These are phyloP conservation scores for Lasiodiplodia sp. DNA, from an alignment of 2,329 filamentous ascomycete species.

Conservation along the genomic window DNA sequence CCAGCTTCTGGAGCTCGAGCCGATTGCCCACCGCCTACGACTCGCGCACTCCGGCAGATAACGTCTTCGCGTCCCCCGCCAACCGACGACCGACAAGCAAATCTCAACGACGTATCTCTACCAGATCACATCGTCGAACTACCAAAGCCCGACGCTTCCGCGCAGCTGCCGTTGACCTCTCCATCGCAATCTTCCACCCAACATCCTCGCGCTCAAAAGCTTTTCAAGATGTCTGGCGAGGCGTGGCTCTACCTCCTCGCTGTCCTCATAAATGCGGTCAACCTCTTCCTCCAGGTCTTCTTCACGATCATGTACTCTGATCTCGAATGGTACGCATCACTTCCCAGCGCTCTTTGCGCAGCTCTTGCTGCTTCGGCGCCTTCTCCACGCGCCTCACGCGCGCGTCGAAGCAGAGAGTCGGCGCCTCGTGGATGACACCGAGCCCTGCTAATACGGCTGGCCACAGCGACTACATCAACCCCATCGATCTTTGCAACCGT, in stretches of 20 bases:
- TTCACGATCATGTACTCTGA: conserved; percentile 99
- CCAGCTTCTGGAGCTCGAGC: conserved; percentile 22
- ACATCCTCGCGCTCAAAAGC: background rate
- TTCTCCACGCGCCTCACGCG: conserved; percentile 11
- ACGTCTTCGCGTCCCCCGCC: conserved; percentile 30
- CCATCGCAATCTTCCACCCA: conserved; percentile 4
- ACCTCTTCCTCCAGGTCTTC: conserved; percentile 99
- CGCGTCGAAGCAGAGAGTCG: background rate
- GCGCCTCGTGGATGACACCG: background rate
- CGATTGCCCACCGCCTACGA: conserved; percentile 13
- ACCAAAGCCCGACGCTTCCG: conserved; percentile 4
- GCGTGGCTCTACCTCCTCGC: conserved; percentile 97
- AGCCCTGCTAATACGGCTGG: conserved; percentile 24
- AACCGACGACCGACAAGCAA: conserved; percentile 29
- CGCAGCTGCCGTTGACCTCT: background rate
- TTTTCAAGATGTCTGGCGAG: conserved; percentile 85
- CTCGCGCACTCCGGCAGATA: conserved; percentile 23
- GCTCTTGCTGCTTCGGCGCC: background rate
- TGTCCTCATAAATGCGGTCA: conserved; percentile 99
- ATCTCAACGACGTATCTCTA: conserved; percentile 26
- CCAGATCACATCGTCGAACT: conserved; percentile 14
- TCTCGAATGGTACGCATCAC: conserved; percentile 88
- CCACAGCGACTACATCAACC: conserved; percentile 98
- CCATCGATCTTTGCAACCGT: conserved; percentile 99
- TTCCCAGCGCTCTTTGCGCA: conserved; percentile 3